These are phyloP conservation scores for Ophiocordyceps camponoti-saundersi DNA, from an alignment of 2,329 filamentous ascomycete genomes.

Conservation along the genomic window DNA sequence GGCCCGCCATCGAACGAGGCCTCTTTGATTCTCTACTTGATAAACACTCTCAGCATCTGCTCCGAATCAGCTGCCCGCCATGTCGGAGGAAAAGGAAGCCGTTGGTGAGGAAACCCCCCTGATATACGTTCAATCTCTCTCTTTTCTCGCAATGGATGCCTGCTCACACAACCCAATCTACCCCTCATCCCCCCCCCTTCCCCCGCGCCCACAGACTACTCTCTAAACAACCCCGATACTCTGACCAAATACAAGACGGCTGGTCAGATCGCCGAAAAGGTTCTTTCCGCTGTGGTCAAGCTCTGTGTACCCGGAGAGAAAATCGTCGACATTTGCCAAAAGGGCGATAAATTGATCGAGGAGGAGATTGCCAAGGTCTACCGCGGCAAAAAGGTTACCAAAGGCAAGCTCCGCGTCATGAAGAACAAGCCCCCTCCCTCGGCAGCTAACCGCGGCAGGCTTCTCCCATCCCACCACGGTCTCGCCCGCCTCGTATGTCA, in stretches of 20 bases:
- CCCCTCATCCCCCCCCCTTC: background rate
- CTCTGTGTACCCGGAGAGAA: slow-evolving; percentile 71
- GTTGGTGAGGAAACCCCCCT: slow-evolving; percentile 19
- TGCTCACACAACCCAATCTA: background rate
- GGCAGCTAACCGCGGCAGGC: slow-evolving; percentile 28
- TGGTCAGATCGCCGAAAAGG: slow-evolving; percentile 87
- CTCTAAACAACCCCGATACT: slow-evolving; percentile 81
- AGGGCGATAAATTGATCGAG: slow-evolving; percentile 86
- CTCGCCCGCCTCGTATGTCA: slow-evolving; percentile 86
- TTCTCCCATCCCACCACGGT: slow-evolving; percentile 90
- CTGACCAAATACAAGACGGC: slow-evolving; percentile 99
- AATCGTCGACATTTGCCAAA: slow-evolving; percentile 85
- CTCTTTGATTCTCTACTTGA: background rate
- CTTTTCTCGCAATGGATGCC: background rate
- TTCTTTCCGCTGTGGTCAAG: slow-evolving; percentile 66
- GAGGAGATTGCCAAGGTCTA: slow-evolving; percentile 93
- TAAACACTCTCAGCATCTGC: background rate
- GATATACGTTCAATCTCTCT: background rate
- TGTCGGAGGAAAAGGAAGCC: slow-evolving; percentile 27
- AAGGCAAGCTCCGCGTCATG: slow-evolving; percentile 38
- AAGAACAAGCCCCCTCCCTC: background rate
- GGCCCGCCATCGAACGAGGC: background rate
- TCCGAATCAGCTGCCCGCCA: slow-evolving; percentile 14
- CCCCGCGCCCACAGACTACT: slow-evolving; percentile 46
- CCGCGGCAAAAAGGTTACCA: slow-evolving; percentile 92